These are phyloP conservation scores for Panaeolus papilionaceus DNA, from an alignment of 768 basidiomycete genomes.

Conservation along the genomic window DNA sequence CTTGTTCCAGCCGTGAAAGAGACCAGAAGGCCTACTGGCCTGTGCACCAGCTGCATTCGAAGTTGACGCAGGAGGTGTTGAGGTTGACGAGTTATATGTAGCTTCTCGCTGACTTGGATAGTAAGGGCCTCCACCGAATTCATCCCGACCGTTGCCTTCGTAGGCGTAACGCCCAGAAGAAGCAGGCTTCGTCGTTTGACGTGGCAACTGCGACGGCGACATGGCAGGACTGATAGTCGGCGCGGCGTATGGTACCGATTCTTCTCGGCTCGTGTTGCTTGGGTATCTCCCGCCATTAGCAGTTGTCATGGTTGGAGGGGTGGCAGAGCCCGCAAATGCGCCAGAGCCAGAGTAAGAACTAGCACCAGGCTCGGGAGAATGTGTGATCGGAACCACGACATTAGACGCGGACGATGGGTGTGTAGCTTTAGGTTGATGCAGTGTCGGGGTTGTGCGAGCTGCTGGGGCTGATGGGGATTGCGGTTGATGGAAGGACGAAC, in stretches of 20 bases:
- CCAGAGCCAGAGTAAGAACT: not conserved
- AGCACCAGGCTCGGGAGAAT: not conserved
- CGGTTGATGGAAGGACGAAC: not conserved
- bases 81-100: not conserved
- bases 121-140: not conserved
- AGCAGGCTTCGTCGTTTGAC: not conserved
- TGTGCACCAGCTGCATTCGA: not conserved
- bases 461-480: not conserved
- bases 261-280: not conserved
- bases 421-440: constrained; percentile 2
- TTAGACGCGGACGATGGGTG: not conserved
- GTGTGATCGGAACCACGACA: not conserved
- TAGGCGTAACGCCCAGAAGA: not conserved
- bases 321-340: not conserved
- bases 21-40: not conserved
- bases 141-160: not conserved
- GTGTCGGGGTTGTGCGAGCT: not conserved
- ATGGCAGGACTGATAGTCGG: not conserved
- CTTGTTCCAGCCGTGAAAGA: not conserved
- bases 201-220: not conserved
- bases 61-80: not conserved
- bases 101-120: not conserved
- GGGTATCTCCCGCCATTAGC: not conserved
- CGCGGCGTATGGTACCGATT: not conserved
- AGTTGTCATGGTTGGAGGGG: not conserved